These are phyloP conservation scores for Ustilago hordei DNA, from an alignment of 1,284 basidiomycete species.

Conservation along the genomic window DNA sequence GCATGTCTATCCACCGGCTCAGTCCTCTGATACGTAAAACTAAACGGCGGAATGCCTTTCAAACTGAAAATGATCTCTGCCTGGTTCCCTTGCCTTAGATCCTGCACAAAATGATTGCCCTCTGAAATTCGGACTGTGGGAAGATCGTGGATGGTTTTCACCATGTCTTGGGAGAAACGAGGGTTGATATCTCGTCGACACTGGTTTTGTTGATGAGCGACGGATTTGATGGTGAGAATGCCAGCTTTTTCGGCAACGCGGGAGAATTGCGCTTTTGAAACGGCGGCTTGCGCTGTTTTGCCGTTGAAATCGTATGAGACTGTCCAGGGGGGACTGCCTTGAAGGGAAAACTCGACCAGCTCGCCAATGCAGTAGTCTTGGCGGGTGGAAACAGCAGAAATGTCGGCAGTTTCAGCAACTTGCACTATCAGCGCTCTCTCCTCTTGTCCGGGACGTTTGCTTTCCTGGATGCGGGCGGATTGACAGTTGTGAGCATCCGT, in stretches of 20 bases:
- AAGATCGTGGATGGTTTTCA: constrained; percentile 82
- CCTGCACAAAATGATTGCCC: constrained; percentile 82
- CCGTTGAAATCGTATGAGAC: constrained; percentile 88
- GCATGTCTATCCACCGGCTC: constrained; percentile 66
- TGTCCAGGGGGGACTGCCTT: constrained; percentile 95
- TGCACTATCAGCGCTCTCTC: constrained; percentile 71
- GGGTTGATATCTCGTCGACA: constrained; percentile 71
- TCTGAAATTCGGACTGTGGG: constrained; percentile 88
- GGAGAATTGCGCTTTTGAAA: constrained; percentile 83
- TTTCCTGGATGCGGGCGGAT: constrained; percentile 11
- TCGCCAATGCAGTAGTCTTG: constrained; percentile 92
- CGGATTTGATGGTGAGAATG: constrained; percentile 82
- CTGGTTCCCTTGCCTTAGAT: constrained; percentile 83
- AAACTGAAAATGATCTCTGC: constrained; percentile 92
- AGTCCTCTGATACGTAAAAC: constrained; percentile 75
- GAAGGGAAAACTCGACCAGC: constrained; percentile 87
- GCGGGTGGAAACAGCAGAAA: constrained; percentile 83
- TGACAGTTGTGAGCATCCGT: constrained; percentile 62
- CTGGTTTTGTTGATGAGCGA: constrained; percentile 78
- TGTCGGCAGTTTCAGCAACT: constrained; percentile 92
- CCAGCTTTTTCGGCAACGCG: constrained; percentile 84
- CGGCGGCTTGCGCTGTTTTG: constrained; percentile 80
- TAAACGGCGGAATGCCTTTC: constrained; percentile 90
- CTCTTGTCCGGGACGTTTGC: constrained; percentile 12
- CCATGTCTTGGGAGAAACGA: constrained; percentile 70